These are phyloP conservation scores for Beauveria caledonica DNA, from an alignment of 2,329 filamentous ascomycete species.

Conservation along the genomic window DNA sequence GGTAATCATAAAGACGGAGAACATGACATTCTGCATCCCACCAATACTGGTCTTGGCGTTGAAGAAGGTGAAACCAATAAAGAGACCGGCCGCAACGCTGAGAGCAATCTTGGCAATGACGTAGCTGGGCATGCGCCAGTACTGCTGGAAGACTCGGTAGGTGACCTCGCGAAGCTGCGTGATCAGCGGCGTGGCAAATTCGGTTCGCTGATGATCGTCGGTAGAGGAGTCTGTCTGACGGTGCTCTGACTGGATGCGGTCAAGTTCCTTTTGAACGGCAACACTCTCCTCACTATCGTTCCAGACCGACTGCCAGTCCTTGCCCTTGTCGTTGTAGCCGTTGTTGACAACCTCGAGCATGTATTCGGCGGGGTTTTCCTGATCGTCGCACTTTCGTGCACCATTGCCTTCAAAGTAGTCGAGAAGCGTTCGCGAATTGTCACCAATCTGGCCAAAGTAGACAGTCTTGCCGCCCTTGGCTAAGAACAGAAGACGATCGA, in stretches of 20 bases:
- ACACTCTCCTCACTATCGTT: conserved; percentile 42
- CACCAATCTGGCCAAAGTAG: conserved; percentile 60
- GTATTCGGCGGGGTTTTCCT: conserved; percentile 69
- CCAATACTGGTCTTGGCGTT: conserved; percentile 44
- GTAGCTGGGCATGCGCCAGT: conserved; percentile 74
- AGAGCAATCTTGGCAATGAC: conserved; percentile 65
- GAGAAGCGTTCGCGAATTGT: conserved; percentile 47
- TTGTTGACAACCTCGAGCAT: conserved; percentile 52
- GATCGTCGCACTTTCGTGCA: conserved; percentile 46
- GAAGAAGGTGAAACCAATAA: conserved; percentile 70
- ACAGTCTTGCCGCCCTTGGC: conserved; percentile 58
- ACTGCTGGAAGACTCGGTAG: conserved; percentile 67
- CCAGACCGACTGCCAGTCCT: conserved; percentile 65
- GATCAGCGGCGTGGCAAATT: conserved; percentile 71
- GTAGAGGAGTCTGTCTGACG: conserved; percentile 23
- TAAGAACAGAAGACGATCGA: conserved; percentile 56
- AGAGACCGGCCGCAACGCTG: conserved; percentile 51
- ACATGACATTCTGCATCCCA: conserved; percentile 68
- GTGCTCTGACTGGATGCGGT: conserved; percentile 35
- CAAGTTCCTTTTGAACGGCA: conserved; percentile 52
- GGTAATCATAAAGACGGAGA: conserved; percentile 66
- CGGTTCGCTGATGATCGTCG: conserved; percentile 40
- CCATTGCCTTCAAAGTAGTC: conserved; percentile 60
- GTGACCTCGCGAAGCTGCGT: conserved; percentile 59
- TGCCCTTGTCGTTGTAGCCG: conserved; percentile 27